These are phyloP conservation scores for Pelagomonas calceolata DNA, from an alignment of 108 stramenopile species.

Conservation along the genomic window DNA sequence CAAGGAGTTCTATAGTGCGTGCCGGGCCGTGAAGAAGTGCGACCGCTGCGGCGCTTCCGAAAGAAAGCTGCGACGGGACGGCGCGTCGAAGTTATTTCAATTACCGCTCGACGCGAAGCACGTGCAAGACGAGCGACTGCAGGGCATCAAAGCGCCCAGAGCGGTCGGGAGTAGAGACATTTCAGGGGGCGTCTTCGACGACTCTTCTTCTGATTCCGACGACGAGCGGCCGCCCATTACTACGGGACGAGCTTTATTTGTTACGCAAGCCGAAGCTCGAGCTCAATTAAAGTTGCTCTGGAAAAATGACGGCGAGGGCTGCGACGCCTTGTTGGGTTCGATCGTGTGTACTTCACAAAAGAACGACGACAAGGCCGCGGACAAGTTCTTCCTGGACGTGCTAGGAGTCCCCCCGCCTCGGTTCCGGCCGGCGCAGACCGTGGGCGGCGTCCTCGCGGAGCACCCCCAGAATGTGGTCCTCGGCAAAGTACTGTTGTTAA, in stretches of 20 bases:
- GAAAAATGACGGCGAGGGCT: constrained; percentile 52
- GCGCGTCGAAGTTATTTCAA: constrained; percentile 85
- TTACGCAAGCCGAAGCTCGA: constrained; percentile 54
- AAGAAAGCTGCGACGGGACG: constrained; percentile 83
- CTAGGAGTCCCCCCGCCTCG: constrained; percentile 83
- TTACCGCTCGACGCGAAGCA: constrained; percentile 18
- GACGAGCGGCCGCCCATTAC: too few species aligned
- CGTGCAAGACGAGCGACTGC: not conserved
- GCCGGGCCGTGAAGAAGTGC: constrained; percentile 44
- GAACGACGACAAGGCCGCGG: constrained; percentile 40
- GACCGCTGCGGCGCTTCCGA: constrained; percentile 72
- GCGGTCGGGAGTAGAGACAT: too few species aligned
- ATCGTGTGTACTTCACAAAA: constrained; percentile 18
- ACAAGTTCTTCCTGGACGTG: constrained; percentile 59
- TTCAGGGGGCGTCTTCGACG: too few species aligned
- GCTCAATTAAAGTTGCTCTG: constrained; percentile 78
- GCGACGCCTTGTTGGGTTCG: constrained; percentile 58
- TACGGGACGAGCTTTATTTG: not conserved
- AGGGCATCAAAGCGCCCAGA: not conserved
- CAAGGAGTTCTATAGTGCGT: constrained; percentile 43
- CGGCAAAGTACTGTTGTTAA: constrained; percentile 60
- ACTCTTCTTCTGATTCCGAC: not conserved
- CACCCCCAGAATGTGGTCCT: constrained; percentile 86
- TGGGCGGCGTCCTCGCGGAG: constrained; percentile 78
- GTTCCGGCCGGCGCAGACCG: constrained; percentile 84